Base-by-base conservation (phyloP, 2,329 filamentous ascomycete genomes). In the Elsinoe ampelina region DNA sequence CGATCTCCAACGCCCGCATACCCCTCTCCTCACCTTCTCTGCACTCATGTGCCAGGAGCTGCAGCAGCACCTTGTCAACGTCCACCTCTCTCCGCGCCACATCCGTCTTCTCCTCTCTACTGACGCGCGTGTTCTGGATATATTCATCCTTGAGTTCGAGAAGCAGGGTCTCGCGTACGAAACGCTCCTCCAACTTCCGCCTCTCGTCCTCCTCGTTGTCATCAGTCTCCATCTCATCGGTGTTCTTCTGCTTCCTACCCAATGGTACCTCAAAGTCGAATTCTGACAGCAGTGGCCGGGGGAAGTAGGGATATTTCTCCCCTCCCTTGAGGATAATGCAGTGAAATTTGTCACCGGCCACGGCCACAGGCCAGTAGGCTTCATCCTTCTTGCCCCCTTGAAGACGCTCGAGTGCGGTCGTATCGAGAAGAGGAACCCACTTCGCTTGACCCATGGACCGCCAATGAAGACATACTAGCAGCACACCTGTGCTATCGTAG, bases 311-410 rank as follows among this genome's bases (percentile, higher is more conserved):
- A 67, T 96, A 89, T 67, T 86, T 82, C 68, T 98, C 93, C 35
- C 87, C 87, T 61, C 93, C 93, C 73, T 98, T 98, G 67, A 98
- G 84, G 65, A 98, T 97, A 72, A 98, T 96, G 74, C 95, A 98
- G 77, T 97, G 92, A 72, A 98, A 98, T 66, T 87, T 92, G 66
- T 87, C 80, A 64, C 91, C 84, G 2, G 92, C 89, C 1, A 97
- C 91, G 0, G 93, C 93, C 32, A 98, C 89, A 1, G 93, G 93
- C 81, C 91, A 98, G 75, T 98, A 98, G 0, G 79, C 82, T 72
- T 98, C 93, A 61, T 86, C 81, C 71, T 95, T 96, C 58, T 85
- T 84, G 22, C 93, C 93, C 2, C 83, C 84, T 0, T 88, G 86
- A 2, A 96, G 80, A 60, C 93, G 89, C 1, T 88, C 80, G 10